A percentile compares a stretch with the other conserved stretches of the same genome.
Conservation (phyloP, 495 filamentous ascomycete species). For the Neurospora sp. region DNA sequence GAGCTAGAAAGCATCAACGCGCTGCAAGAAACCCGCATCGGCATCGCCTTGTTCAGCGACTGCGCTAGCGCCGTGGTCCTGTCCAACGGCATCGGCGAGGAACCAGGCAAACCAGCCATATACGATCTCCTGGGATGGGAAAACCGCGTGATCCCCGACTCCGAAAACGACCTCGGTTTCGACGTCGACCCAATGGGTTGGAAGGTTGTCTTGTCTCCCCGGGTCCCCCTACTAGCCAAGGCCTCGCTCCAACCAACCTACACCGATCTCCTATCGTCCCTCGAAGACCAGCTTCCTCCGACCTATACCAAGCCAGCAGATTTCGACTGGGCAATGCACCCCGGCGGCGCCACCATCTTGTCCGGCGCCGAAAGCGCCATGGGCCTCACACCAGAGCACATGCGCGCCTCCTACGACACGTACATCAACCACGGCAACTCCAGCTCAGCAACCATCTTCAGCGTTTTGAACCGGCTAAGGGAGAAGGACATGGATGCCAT, state of each 20-base stretch:
- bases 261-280: constrained; percentile 29
- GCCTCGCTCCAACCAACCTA: constrained; percentile 40
- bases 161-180: constrained; percentile 47
- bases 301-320: constrained; percentile 29
- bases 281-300: constrained; percentile 29
- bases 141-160: constrained; percentile 42
- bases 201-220: constrained; percentile 50
- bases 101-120: constrained; percentile 18
- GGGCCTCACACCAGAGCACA: constrained; percentile 43
- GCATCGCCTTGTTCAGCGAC: constrained; percentile 51
- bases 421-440: constrained; percentile 56
- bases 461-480: constrained; percentile 47
- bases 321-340: constrained; percentile 63
- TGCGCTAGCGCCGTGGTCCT: constrained; percentile 50
- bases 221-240: constrained; percentile 43
- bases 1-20: constrained; percentile 47
- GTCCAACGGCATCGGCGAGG: constrained; percentile 41
- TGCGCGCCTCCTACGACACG: constrained; percentile 51
- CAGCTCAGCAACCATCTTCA: constrained; percentile 50
- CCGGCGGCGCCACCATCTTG: constrained; percentile 53
- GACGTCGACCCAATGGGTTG: constrained; percentile 49
- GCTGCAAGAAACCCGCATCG: constrained; percentile 45
- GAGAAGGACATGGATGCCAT: constrained; percentile 46
- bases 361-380: constrained; percentile 46
- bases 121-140: constrained; percentile 53